Evolutionary conservation across 768 basidiomycete species (phyloP), one percentile per base, ranked within the genome.

Genomic region (Podaxis sp.): DNA sequence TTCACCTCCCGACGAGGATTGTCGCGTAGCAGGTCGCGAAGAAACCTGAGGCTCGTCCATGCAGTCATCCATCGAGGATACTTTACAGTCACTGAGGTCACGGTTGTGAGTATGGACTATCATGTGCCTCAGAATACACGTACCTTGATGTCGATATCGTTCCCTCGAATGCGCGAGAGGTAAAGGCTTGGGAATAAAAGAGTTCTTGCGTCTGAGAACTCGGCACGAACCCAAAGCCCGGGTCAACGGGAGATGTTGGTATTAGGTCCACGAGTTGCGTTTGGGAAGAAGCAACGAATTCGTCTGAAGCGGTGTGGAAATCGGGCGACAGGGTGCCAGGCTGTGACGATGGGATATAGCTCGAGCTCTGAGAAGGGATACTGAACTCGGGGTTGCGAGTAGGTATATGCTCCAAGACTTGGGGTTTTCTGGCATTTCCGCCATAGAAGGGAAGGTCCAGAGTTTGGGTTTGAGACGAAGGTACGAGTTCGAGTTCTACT

Each of bases 201-300:
- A 54, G 58, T 9, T 83, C 81, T 54, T 80, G 77, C 61, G 74
- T 78, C 63, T 82, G 82, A 36, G 80, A 82, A 60, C 79, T 82
- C 15, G 77, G 79, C n/a, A 82, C 70, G 8, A 72, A 55, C 54
- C 78, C 76, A 13, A 69, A 68, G 13, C 41, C 61, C 25, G 46
- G 46, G 22, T 38, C 36, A 49, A 49, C 27, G 24, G 54, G 54
- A 11, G 47, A 62, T 8, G 19, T 36, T 41, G 57, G 60, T 25
- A 13, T 53, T 36, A 55, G 49, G 24, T 52, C 61, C 12, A 55
- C 17, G 52, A 49, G 25, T 29, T 65, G 59, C 19, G 57, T 55
- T 55, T 40, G 63, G 58, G n/a, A 64, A 25, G 25, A 55, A 27
- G 40, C 67, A 64, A 27, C 36, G 49, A 46, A 60, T 52, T 43